These are phyloP conservation scores for Calonectria henricotiae DNA, from an alignment of 2,329 filamentous ascomycete species.

Conservation along the genomic window DNA sequence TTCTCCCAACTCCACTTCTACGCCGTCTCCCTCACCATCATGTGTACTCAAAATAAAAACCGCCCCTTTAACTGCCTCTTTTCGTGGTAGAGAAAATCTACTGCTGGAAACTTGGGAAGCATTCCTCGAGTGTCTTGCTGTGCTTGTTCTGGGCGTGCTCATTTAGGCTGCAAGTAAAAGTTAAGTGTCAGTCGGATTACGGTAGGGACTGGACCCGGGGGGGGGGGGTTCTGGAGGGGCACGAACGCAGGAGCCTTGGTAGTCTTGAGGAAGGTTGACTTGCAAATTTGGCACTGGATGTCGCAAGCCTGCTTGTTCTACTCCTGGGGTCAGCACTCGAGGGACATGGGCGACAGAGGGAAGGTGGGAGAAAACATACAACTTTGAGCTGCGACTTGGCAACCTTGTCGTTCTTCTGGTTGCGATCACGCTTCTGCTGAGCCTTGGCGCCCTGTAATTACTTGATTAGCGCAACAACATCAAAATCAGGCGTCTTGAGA, in stretches of 20 bases:
- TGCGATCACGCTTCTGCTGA: constrained; percentile 82
- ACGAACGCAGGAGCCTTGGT: constrained; percentile 80
- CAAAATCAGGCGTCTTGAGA: not conserved
- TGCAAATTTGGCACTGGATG: constrained; percentile 85
- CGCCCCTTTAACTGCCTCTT: not conserved
- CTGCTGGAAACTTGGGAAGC: constrained; percentile 73
- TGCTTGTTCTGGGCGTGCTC: constrained; percentile 86
- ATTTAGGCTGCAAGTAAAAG: constrained; percentile 67
- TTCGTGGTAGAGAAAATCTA: constrained; percentile 30
- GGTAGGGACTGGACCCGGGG: constrained; percentile 2
- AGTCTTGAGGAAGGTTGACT: constrained; percentile 85
- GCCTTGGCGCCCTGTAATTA: constrained; percentile 74
- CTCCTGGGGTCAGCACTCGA: constrained; percentile 40
- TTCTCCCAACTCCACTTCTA: constrained; percentile 27
- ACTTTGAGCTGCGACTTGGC: constrained; percentile 80
- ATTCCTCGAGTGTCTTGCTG: constrained; percentile 79
- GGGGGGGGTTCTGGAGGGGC: constrained; percentile 10
- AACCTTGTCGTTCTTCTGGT: constrained; percentile 72
- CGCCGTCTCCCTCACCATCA: constrained; percentile 32
- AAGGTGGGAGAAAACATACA: constrained; percentile 63
- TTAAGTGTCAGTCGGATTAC: constrained; percentile 36
- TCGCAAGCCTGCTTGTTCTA: constrained; percentile 83
- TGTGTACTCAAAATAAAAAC: constrained; percentile 12
- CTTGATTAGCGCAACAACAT: constrained; percentile 46
- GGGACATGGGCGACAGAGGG: not conserved